These are phyloP conservation scores for Xylaria sp. DNA, from an alignment of 2,329 filamentous ascomycete genomes.

Conservation along the genomic window DNA sequence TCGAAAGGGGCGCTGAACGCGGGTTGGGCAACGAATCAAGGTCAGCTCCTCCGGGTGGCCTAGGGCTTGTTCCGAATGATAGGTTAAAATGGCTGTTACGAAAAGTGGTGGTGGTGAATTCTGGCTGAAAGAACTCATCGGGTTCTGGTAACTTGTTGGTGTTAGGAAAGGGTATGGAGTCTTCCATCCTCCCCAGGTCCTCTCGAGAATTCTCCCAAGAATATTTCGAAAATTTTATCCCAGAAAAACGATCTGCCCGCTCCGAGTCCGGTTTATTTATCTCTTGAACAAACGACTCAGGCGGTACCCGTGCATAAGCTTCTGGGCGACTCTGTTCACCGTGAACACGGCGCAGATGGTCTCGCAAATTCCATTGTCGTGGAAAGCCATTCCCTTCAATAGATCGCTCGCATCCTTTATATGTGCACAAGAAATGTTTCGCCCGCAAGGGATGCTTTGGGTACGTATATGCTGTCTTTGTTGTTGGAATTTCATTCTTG, in stretches of 20 bases:
- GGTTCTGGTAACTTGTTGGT: too few species aligned
- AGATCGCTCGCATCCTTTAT: not conserved
- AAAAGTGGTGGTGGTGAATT: too few species aligned
- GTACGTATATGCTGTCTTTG: not conserved
- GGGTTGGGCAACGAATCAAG: not conserved
- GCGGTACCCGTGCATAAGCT: too few species aligned
- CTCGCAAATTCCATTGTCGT: not conserved
- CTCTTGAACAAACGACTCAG: not conserved
- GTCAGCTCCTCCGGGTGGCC: not conserved
- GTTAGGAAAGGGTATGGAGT: too few species aligned
- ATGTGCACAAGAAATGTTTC: not conserved
- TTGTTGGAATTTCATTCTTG: not conserved
- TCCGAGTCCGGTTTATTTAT: not conserved
- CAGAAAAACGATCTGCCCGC: too few species aligned
- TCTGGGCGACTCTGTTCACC: not conserved
- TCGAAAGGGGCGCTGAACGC: not conserved
- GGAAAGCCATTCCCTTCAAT: not conserved
- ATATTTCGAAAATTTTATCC: too few species aligned
- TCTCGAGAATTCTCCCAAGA: too few species aligned
- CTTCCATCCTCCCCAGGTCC: too few species aligned
- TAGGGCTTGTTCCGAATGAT: not conserved
- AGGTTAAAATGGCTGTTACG: too few species aligned
- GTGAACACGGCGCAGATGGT: not conserved
- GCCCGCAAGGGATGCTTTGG: not conserved
- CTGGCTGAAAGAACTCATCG: too few species aligned